phyloP scores from a whole-genome alignment of 768 basidiomycete genomes.

The Tricholoma hemisulphureum region DNA sequence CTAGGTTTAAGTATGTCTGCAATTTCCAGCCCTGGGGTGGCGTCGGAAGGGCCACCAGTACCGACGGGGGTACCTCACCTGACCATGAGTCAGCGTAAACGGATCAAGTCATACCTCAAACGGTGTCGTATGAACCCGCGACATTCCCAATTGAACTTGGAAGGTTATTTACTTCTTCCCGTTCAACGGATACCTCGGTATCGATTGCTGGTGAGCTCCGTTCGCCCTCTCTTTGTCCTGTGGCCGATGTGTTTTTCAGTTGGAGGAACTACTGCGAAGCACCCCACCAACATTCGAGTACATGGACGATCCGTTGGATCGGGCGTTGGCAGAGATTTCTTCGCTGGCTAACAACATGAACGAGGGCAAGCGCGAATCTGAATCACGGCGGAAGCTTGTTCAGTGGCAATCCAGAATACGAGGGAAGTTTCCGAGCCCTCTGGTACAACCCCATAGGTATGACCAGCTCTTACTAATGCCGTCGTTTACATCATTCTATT shows the following conservation, averaged over 20 bases:
- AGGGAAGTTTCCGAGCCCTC: slow-evolving; percentile 91
- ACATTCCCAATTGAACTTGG: slow-evolving; percentile 91
- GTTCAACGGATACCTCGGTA: slow-evolving; percentile 98
- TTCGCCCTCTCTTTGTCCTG: neutral
- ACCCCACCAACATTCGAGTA: slow-evolving; percentile 80
- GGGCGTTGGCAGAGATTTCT: slow-evolving; percentile 84
- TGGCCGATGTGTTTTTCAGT: slow-evolving; percentile 38
- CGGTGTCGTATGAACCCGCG: slow-evolving; percentile 85
- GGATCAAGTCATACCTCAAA: slow-evolving; percentile 87
- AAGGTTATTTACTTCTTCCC: slow-evolving; percentile 91
- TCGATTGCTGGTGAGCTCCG: slow-evolving; percentile 71
- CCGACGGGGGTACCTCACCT: slow-evolving; percentile 52
- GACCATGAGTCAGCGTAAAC: slow-evolving; percentile 78
- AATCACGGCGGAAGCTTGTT: slow-evolving; percentile 87
- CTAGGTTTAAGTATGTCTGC: slow-evolving; percentile 58
- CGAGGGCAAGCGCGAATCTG: slow-evolving; percentile 94
- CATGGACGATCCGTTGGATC: slow-evolving; percentile 80
- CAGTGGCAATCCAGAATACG: slow-evolving; percentile 88
- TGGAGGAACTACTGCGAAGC: slow-evolving; percentile 82
- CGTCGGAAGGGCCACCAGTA: slow-evolving; percentile 38
- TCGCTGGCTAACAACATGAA: slow-evolving; percentile 94
- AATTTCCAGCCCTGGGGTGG: slow-evolving; percentile 42
- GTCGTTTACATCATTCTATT: slow-evolving; percentile 11
- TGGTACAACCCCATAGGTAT: slow-evolving; percentile 96
- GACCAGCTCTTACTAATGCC: slow-evolving; percentile 17